phyloP scores from a whole-genome alignment of 345 rosid genomes.

The Pistacia integerrima region DNA sequence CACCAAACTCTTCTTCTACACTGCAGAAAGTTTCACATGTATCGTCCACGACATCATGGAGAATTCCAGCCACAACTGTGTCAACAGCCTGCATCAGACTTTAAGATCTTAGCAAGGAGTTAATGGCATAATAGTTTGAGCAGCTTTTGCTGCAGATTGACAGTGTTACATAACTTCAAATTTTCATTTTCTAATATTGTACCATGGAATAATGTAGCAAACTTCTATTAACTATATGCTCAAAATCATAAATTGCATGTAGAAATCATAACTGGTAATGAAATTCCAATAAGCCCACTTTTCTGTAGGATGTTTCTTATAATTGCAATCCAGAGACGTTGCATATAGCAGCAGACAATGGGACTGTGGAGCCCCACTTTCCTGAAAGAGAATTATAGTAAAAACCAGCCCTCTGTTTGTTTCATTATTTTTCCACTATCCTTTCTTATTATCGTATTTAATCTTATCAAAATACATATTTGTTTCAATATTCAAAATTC shows the following conservation, averaged over 20 bases:
- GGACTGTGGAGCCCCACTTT: not conserved
- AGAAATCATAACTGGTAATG: not conserved
- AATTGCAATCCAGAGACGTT: not conserved
- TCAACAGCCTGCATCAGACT: slow-evolving; percentile 53
- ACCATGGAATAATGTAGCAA: not conserved
- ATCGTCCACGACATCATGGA: slow-evolving; percentile 71
- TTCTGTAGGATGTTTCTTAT: not conserved
- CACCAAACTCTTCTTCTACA: slow-evolving; percentile 62
- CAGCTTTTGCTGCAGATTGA: slow-evolving; percentile 8
- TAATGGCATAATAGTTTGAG: not conserved
- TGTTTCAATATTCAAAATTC: no score
- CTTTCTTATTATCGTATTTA: no score
- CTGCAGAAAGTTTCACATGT: slow-evolving; percentile 45
- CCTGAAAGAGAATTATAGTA: not conserved
- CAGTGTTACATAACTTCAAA: not conserved
- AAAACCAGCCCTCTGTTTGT: not conserved
- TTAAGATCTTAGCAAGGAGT: slow-evolving; percentile 14
- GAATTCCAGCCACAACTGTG: slow-evolving; percentile 73
- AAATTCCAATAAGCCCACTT: not conserved
- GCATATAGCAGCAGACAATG: not conserved
- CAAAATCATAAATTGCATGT: no score
- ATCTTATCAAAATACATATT: no score
- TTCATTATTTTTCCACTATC: no score
- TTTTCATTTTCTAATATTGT: not conserved
- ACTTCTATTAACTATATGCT: not conserved